Evolutionary conservation across 805 yeast species (phyloP), one percentile per base, ranked within the genome.

Genomic region (Maudiozyma saulgeensis): DNA sequence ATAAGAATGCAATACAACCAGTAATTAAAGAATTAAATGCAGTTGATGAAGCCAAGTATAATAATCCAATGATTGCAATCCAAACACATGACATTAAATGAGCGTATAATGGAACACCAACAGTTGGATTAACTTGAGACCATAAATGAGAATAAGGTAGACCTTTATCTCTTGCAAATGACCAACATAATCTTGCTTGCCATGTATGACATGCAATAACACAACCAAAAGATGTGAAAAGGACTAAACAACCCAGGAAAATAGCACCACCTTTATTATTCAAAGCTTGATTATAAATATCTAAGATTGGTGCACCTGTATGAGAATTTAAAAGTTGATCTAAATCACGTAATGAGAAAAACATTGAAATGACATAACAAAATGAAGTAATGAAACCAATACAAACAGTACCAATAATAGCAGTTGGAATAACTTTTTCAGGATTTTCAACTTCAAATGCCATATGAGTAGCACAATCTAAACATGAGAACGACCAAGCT

Each of bases 101-200:
- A 1, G 87, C 87, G 54, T 78, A 73, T 21, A 81, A 63, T 15
- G 88, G 88, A 7, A 79, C 77, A 38, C 80, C 83, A 12, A 78
- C 64, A 45, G 68, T 70, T 15, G 74, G 67, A 56, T 80, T 71
- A 44, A 83, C 76, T 54, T 69, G 64, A 4, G 80, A 61, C 79
- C 83, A 78, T 44, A 68, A 72, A 41, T 65, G 68, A 7, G 83
- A 78, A 37, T 74, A 78, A 26, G 85, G 85, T 50, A 83, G 68
- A 25, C 87, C 89, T 45, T 78, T 74, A 62, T 83, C 87, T 67
- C 88, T 74, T 6, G 87, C 73, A 59, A 82, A 82, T 2, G 88
- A 81, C 85, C 87, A 83, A 53, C 83, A 74, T 51, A 81, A 68
- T 57, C 89, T 72, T 38, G 86, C 81, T 57, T 80, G 84, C 85